Evolutionary conservation across 169 alveolate species (phyloP).

Genomic region (Perkinsus marinus): DNA sequence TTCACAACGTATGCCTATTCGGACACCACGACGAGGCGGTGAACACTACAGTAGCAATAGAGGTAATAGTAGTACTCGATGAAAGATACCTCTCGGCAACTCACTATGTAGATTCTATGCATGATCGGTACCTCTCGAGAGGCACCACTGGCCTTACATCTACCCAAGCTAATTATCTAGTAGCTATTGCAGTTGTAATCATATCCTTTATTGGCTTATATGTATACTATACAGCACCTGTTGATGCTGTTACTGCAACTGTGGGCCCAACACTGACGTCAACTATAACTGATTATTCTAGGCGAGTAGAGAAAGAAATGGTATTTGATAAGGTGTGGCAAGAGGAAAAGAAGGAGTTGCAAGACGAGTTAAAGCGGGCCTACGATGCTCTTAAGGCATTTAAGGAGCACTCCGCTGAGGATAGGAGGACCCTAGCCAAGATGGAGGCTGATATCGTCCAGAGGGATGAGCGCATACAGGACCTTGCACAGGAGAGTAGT

Average conservation of each 20-base stretch:
- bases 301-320: neutral
- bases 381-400: neutral
- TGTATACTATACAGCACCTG: neutral
- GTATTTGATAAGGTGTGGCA: neutral
- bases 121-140: neutral
- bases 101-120: no score
- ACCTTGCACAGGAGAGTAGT: neutral
- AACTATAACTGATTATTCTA: neutral
- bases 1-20: neutral
- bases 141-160: neutral
- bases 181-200: neutral
- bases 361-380: neutral
- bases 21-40: neutral
- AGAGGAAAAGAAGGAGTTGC: neutral
- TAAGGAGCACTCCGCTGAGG: neutral
- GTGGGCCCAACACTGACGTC: no score
- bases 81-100: no score
- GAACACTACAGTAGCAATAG: neutral
- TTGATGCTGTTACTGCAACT: no score
- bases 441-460: neutral
- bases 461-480: neutral
- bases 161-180: neutral
- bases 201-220: neutral
- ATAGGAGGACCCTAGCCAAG: neutral
- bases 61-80: no score